These are phyloP conservation scores for Colletotrichum sp. DNA, from an alignment of 2,329 filamentous ascomycete species.

Conservation along the genomic window DNA sequence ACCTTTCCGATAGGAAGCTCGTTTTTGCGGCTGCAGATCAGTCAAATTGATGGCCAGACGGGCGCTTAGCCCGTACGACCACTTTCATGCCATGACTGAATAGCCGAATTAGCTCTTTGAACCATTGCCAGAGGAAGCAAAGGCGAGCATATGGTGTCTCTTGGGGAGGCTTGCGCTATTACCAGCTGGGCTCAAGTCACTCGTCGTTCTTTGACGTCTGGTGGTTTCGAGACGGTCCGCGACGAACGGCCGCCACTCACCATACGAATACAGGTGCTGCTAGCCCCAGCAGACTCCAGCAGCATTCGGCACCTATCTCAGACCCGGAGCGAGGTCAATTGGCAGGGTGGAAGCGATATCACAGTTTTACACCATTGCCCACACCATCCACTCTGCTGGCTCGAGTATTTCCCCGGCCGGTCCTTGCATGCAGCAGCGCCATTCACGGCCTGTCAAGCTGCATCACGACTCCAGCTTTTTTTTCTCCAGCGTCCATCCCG, in stretches of 20 bases:
- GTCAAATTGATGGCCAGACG: neutral
- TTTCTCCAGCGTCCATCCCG: conserved; percentile 5
- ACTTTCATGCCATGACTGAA: neutral
- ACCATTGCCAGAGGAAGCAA: conserved; percentile 8
- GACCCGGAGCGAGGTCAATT: neutral
- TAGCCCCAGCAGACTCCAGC: neutral
- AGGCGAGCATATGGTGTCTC: neutral
- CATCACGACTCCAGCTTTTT: conserved; percentile 4
- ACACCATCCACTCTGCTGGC: neutral
- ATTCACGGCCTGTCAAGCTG: conserved; percentile 5
- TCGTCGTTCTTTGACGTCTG: conserved; percentile 13
- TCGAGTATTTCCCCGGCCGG: neutral
- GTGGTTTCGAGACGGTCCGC: conserved; percentile 4
- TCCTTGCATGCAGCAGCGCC: conserved; percentile 8
- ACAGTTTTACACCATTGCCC: neutral
- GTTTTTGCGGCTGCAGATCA: conserved; percentile 13
- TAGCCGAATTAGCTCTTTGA: neutral
- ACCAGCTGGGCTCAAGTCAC: neutral
- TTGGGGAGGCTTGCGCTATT: neutral
- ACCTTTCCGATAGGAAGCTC: conserved; percentile 1
- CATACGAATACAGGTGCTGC: neutral
- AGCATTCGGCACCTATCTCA: no score
- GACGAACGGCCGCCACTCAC: neutral
- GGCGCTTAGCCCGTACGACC: conserved; percentile 13
- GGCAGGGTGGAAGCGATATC: neutral